These are phyloP conservation scores for Penicillium sp. DNA, from an alignment of 2,329 filamentous ascomycete species.

Conservation along the genomic window DNA sequence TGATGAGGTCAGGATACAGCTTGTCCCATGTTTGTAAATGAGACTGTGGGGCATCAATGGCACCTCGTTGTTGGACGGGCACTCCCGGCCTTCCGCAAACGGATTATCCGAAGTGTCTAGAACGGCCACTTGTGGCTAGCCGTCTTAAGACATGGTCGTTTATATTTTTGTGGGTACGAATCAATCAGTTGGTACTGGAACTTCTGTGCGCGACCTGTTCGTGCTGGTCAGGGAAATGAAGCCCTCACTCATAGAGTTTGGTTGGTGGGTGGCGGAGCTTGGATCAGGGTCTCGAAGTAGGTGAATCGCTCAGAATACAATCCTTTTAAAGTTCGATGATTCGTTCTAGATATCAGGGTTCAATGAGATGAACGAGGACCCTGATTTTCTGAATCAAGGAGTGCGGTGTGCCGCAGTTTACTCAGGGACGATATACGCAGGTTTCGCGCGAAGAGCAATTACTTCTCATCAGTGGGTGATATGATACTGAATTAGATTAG, in stretches of 20 bases:
- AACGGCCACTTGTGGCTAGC: slow-evolving; percentile 1
- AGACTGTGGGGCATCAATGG: not conserved
- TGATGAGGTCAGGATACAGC: slow-evolving; percentile 13
- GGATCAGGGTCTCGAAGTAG: not conserved
- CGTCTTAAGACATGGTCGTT: slow-evolving; percentile 3
- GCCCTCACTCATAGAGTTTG: not conserved
- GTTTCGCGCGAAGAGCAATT: not conserved
- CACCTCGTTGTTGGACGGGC: slow-evolving; percentile 3
- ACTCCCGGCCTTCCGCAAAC: slow-evolving; percentile 8
- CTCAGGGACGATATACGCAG: not conserved
- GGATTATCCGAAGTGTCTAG: slow-evolving; percentile 1
- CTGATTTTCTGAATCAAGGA: not conserved
- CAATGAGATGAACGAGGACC: not conserved
- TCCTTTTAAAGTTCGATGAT: not conserved
- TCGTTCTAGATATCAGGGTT: not conserved
- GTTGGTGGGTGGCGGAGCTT: not conserved
- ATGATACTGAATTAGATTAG: no score
- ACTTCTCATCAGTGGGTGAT: no score
- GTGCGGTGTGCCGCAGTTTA: not conserved
- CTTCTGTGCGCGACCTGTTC: not conserved
- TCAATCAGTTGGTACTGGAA: slow-evolving; percentile 1
- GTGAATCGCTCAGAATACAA: not conserved
- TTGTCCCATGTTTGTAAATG: slow-evolving; percentile 1
- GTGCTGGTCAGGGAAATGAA: not conserved
- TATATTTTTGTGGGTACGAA: not conserved